A percentile compares a stretch with the other conserved stretches of the same genome.
Evolutionary conservation across 176 grass and related monocot genomes (phyloP).

Genomic region (Aegilops tauschii): DNA sequence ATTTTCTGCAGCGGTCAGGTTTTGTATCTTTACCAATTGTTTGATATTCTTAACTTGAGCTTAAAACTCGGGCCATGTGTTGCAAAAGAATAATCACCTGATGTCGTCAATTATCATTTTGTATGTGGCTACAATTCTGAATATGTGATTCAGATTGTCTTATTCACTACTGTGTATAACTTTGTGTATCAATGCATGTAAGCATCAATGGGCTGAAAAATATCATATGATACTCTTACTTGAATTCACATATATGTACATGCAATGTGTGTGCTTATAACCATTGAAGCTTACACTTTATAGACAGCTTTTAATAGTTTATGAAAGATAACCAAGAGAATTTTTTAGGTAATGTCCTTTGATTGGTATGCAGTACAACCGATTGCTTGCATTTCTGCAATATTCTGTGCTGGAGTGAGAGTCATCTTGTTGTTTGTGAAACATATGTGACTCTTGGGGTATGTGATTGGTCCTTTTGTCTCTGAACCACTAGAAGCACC

Average conservation of each 20-base stretch:
- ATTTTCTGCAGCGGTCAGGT: not conserved
- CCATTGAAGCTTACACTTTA: not conserved
- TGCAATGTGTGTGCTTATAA: not conserved
- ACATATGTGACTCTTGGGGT: not conserved
- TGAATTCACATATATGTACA: not conserved
- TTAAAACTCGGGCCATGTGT: not conserved
- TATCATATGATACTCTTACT: not conserved
- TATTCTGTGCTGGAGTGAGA: not conserved
- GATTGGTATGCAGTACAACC: not conserved
- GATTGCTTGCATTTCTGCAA: constrained; percentile 6
- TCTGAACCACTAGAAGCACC: not conserved
- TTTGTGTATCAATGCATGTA: constrained; percentile 4
- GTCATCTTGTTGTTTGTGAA: constrained; percentile 6
- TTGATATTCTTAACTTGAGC: not conserved
- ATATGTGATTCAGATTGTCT: not conserved
- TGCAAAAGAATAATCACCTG: not conserved
- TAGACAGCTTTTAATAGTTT: constrained; percentile 21
- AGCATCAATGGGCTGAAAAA: not conserved
- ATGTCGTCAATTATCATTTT: not conserved
- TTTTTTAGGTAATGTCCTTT: not conserved
- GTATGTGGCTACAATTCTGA: not conserved
- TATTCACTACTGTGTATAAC: not conserved
- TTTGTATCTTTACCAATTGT: not conserved
- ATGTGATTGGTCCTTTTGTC: not conserved
- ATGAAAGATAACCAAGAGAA: not conserved